Base-by-base conservation (phyloP, 1,139 yeast genomes). In the Debaryomyces coudertii region DNA sequence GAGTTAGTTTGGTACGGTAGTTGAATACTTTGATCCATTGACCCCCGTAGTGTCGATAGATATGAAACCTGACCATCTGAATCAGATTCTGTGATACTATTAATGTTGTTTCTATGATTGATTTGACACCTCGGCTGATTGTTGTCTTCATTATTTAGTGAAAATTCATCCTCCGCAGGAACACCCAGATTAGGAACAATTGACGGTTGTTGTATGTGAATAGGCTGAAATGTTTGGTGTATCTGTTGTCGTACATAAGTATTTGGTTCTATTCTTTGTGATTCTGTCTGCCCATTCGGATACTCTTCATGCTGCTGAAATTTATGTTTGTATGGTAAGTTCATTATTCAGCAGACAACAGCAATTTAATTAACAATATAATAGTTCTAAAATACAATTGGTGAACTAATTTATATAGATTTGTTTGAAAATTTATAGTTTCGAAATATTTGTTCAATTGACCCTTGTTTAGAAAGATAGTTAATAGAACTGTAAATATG, bases 291-390 rank as follows among this genome's bases (percentile, higher is more conserved):
- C 27, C 22, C 29, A 24, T 18, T 28, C 27, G 25, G 36, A 15
- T 36, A 16, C 30, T 35, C 29, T 23, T 29, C 36, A 36, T 42
- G 16, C 25, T 36, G 42, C 16, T 37, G 40, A 36, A 36, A 36
- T 25, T 40, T 36, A 30, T 36, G 29, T 29, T 37, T 41, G 40
- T 40, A 29, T 23, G 47, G 47, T 23, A 42, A 36, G 18, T 44
- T 44, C 47, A 44, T 44, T 18, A 23, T 36, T 18, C 11, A 4
- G 20, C n/a, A 23, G 22, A 35, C 14, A 16, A 16, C 33, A 23
- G 18, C 11, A 23, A 18, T 35, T 16, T 35, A 14, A 7, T 12
- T 35, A 12, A 35, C 7, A 7, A 24, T 20, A 12, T 23, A 8
- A 23, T 23, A 12, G 7, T 16, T 7, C 6, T 9, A 23, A 8